Conservation (phyloP, 2,329 filamentous ascomycete genomes). For the Colletotrichum sp. region DNA sequence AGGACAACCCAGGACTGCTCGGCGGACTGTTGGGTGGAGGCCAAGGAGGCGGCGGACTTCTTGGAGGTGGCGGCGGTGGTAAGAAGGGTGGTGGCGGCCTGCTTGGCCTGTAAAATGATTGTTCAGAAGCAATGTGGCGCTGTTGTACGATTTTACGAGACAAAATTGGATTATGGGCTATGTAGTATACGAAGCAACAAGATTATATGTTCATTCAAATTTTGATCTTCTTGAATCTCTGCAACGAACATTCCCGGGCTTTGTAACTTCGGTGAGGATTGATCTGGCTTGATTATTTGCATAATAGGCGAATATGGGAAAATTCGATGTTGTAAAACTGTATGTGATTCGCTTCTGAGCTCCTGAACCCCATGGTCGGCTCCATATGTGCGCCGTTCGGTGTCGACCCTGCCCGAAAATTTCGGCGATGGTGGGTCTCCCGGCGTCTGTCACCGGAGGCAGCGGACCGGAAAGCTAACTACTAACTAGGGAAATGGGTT, state of each 20-base stretch:
- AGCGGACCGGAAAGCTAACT: not conserved
- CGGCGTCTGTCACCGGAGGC: not conserved
- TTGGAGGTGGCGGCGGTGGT: not conserved
- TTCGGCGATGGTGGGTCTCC: not conserved
- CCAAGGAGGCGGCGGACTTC: not conserved
- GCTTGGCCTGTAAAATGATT: not conserved
- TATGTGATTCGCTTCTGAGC: not conserved
- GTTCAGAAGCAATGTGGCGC: no score
- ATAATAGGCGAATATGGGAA: no score
- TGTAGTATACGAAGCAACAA: not conserved
- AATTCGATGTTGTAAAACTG: no score
- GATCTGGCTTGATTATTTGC: no score
- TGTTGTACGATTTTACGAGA: not conserved
- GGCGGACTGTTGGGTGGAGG: not conserved
- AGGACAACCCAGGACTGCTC: not conserved
- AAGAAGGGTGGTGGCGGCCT: not conserved
- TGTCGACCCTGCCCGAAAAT: rapidly evolving
- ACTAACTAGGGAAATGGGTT: not conserved
- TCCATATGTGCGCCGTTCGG: not conserved
- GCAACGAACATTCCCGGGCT: rapidly evolving
- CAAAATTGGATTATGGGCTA: not conserved
- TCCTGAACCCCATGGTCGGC: rapidly evolving
- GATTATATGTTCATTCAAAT: no score
- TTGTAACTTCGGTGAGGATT: no score
- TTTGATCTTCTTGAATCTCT: no score